phyloP scores from a whole-genome alignment of 208 protist species.

The Trypanosoma caninum region DNA sequence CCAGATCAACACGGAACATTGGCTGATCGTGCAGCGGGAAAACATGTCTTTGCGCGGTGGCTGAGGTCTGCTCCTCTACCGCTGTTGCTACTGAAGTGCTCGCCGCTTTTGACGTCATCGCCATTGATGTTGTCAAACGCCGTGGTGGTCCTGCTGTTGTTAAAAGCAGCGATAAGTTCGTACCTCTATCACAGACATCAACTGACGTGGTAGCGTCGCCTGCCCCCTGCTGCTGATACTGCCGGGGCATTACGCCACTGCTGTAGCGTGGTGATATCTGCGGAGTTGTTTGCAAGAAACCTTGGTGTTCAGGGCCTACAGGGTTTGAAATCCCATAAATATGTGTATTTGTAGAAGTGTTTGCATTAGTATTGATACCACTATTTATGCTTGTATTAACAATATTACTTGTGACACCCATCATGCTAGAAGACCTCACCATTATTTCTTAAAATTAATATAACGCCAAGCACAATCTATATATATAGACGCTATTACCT shows the following conservation, averaged over 20 bases:
- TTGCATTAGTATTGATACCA: no score
- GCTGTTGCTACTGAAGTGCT: neutral
- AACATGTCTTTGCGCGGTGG: neutral
- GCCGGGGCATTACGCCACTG: neutral
- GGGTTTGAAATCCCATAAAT: neutral
- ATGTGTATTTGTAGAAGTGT: neutral
- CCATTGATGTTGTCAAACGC: neutral
- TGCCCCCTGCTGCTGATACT: neutral
- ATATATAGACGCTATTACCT: no score
- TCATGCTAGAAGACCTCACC: no score
- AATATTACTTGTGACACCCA: no score
- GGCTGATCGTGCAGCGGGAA: conserved; percentile 18
- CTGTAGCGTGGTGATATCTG: neutral
- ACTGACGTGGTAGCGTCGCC: neutral
- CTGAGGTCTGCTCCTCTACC: neutral
- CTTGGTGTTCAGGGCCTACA: neutral
- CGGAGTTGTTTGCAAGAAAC: neutral
- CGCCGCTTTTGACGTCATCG: neutral
- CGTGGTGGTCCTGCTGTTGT: neutral
- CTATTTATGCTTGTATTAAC: no score
- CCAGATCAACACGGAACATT: conserved; percentile 6
- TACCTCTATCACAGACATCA: neutral
- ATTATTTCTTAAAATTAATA: no score
- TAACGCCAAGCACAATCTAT: no score
- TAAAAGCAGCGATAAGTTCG: neutral